Evolutionary conservation across 2,329 filamentous ascomycete genomes (phyloP).

Genomic region (Chaetomiaceae sp.): DNA sequence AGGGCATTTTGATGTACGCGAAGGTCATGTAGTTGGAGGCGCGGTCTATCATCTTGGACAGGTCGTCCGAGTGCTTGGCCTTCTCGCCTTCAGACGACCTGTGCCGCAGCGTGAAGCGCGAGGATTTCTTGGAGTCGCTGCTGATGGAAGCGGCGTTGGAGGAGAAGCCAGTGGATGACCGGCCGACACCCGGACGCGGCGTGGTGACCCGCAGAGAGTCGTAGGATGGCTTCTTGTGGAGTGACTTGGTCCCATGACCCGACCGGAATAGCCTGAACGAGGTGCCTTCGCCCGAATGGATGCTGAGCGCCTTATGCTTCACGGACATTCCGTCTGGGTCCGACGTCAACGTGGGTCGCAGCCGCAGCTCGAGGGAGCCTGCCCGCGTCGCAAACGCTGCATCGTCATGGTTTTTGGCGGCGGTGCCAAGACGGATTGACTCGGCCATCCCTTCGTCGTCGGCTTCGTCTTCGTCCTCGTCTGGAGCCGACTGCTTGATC

Average conservation of each 20-base stretch:
- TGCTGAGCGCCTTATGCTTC: constrained; percentile 43
- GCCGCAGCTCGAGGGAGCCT: constrained; percentile 71
- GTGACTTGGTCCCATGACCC: constrained; percentile 38
- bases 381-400: constrained; percentile 52
- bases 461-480: constrained; percentile 45
- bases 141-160: constrained; percentile 31
- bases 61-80: constrained; percentile 70
- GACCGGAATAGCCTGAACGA: constrained; percentile 48
- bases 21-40: constrained; percentile 98
- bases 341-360: constrained; percentile 73
- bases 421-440: constrained; percentile 32
- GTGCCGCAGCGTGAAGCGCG: constrained; percentile 52
- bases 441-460: constrained; percentile 37
- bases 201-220: constrained; percentile 46
- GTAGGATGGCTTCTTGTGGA: constrained; percentile 48
- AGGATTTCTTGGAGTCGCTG: constrained; percentile 40
- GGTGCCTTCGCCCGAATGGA: constrained; percentile 44
- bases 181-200: constrained; percentile 39
- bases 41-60: constrained; percentile 92
- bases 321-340: constrained; percentile 33
- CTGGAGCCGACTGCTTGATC: constrained; percentile 39
- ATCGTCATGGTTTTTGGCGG: constrained; percentile 41
- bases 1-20: constrained; percentile 88
- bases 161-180: constrained; percentile 41
- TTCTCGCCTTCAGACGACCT: constrained; percentile 38